Base-by-base conservation (phyloP, 257 asterid genomes). In the Lycium ferocissimum region DNA sequence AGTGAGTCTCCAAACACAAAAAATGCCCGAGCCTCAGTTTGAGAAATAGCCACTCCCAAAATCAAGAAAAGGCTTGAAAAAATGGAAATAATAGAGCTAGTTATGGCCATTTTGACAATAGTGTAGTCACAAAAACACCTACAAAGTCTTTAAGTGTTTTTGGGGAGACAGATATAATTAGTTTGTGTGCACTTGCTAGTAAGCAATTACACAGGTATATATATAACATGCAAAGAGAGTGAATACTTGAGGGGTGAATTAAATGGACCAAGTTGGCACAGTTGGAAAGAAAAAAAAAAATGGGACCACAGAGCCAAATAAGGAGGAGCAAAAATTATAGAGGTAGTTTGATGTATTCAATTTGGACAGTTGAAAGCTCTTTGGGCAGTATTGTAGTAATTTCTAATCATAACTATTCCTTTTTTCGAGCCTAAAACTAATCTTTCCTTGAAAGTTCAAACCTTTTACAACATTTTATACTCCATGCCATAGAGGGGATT, bases 1-100 rank as follows among this genome's bases (percentile, higher is more conserved):
- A 90, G 72, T 22, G 92, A 90, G 65, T 90, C 92, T 9, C 92
- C 92, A 45, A 90, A 90, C 85, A 90, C 90, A 58, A 90, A 85
- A 51, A 90, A 88, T 26, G 92, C 91, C 7, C 91, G 85, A 14
- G 83, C 84, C 79, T 86, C 85, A 51, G 57, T 85, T 53, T n/a
- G 40, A 3, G 85, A 57, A 83, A 84, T 11, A 14, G 40, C 67
- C 66, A 88, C 45, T 76, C 91, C 83, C 6, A 81, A 2, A 59
- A 88, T 33, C 58, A 86, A 53, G 54, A 45, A 37, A 53, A 84
- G 17, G 22, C 20, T 38, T 15, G 14, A 59, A 61, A 9, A 26
- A 22, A 26, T 37, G 18, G 83, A 79, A 72, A 45, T 3, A 15
- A 33, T 66, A 35, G 76, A 35, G 11, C 11, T 75, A 56, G 45